Conservation (phyloP, 2,329 filamentous ascomycete species). For the Alternaria atra region DNA sequence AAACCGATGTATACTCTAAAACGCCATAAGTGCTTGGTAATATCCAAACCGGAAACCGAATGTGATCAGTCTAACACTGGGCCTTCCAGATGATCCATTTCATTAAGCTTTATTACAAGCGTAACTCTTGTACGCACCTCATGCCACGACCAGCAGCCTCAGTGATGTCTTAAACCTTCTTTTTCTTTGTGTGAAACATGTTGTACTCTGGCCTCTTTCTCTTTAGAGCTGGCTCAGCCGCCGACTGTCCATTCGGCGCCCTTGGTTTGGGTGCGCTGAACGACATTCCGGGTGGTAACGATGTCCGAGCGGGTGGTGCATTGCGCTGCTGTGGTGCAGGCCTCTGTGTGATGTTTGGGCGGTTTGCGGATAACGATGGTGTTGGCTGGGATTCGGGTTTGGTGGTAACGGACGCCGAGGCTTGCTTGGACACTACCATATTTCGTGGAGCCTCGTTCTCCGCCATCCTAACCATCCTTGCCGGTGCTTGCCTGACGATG, state of each 20-base stretch:
- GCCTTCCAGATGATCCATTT: not conserved
- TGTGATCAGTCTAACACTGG: not conserved
- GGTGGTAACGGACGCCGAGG: conserved; percentile 32
- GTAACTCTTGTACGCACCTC: not conserved
- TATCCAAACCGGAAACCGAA: not conserved
- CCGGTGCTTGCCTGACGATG: conserved; percentile 38
- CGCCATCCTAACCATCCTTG: conserved; percentile 42
- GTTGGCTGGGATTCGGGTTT: conserved; percentile 16
- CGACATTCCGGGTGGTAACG: conserved; percentile 40
- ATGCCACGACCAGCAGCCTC: not conserved
- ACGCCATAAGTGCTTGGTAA: not conserved
- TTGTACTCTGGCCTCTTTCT: conserved; percentile 30
- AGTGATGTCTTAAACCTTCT: conserved; percentile 10
- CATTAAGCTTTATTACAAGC: not conserved
- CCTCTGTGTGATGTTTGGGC: conserved; percentile 36
- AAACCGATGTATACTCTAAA: not conserved
- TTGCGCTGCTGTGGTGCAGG: conserved; percentile 26
- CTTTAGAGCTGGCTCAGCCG: conserved; percentile 22
- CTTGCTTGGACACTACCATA: conserved; percentile 39
- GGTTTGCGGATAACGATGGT: conserved; percentile 10
- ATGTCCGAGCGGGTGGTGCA: conserved; percentile 27
- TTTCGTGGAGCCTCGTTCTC: conserved; percentile 35
- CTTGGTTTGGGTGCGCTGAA: conserved; percentile 41
- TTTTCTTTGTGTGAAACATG: conserved; percentile 32
- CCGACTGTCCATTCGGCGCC: conserved; percentile 18